Evolutionary conservation across 2,329 filamentous ascomycete genomes (phyloP).

Genomic region (Mollisiaceae sp.): DNA sequence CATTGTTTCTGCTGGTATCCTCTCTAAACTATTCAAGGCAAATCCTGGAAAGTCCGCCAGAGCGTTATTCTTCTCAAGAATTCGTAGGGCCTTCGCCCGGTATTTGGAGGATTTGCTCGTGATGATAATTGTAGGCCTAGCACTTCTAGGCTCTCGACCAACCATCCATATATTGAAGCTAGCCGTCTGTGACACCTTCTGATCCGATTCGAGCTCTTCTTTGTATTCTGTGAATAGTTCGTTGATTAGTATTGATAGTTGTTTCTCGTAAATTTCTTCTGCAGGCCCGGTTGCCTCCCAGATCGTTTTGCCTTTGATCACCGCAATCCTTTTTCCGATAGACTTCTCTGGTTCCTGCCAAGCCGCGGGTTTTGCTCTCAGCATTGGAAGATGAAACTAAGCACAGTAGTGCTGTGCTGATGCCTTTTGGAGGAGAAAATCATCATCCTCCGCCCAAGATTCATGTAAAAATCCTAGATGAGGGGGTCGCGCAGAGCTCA

Average conservation of each 20-base stretch:
- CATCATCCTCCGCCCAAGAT: too few species aligned
- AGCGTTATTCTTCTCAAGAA: not conserved
- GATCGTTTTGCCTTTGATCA: not conserved
- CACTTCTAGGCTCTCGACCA: not conserved
- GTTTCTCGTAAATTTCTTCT: not conserved
- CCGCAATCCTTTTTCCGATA: not conserved
- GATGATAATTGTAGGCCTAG: not conserved
- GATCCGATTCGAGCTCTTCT: not conserved
- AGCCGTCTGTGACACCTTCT: not conserved
- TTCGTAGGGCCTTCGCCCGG: not conserved
- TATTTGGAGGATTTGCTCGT: not conserved
- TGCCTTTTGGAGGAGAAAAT: too few species aligned
- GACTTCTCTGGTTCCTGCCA: not conserved
- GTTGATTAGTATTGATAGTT: not conserved
- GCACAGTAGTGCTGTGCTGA: too few species aligned
- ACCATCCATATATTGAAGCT: not conserved
- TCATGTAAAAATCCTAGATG: too few species aligned
- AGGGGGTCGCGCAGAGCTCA: too few species aligned
- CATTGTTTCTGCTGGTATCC: not conserved
- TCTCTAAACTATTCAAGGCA: not conserved
- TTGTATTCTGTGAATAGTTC: not conserved
- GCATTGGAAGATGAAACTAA: not conserved
- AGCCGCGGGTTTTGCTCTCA: not conserved
- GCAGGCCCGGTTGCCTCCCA: not conserved
- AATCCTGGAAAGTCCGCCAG: not conserved